Percentiles rank a stretch among this genome's conserved stretches.
These are phyloP conservation scores for Protomyces macrosporus DNA, from an alignment of 1,139 yeast species.

Conservation along the genomic window DNA sequence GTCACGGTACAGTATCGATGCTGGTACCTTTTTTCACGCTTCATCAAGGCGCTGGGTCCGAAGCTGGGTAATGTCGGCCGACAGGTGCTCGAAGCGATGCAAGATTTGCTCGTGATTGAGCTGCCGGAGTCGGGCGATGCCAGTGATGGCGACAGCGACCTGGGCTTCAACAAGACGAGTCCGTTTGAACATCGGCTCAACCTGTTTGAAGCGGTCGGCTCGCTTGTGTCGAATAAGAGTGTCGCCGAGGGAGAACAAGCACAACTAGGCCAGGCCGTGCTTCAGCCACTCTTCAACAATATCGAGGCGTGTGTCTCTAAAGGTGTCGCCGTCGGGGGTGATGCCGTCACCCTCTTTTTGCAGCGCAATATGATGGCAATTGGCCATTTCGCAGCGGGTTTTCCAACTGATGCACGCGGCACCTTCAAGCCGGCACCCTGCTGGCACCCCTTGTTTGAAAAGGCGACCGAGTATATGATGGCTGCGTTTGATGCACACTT, in stretches of 20 bases:
- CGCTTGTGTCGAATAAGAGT: slow-evolving; percentile 44
- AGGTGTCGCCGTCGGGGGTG: slow-evolving; percentile 40
- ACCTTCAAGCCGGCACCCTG: slow-evolving; percentile 33
- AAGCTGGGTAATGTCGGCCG: slow-evolving; percentile 47
- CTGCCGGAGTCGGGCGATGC: slow-evolving; percentile 37
- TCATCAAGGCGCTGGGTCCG: slow-evolving; percentile 71
- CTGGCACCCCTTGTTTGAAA: slow-evolving; percentile 51
- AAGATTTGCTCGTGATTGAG: slow-evolving; percentile 52
- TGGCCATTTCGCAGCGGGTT: slow-evolving; percentile 84
- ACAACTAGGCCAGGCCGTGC: slow-evolving; percentile 46
- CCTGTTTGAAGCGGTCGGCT: slow-evolving; percentile 74
- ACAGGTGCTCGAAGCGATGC: slow-evolving; percentile 49
- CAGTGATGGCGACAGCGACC: slow-evolving; percentile 43
- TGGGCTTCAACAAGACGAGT: slow-evolving; percentile 48
- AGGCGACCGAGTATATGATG: slow-evolving; percentile 74
- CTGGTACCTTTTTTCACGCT: slow-evolving; percentile 85
- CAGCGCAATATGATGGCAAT: slow-evolving; percentile 85
- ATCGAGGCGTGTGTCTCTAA: slow-evolving; percentile 51
- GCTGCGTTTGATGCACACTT: slow-evolving; percentile 76
- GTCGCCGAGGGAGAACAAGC: slow-evolving; percentile 41
- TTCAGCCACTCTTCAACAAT: slow-evolving; percentile 72
- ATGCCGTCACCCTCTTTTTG: slow-evolving; percentile 56
- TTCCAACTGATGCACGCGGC: slow-evolving; percentile 45
- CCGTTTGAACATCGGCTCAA: slow-evolving; percentile 74
- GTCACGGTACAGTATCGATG: slow-evolving; percentile 74